Conservation (phyloP, 2,329 filamentous ascomycete genomes). For the Talaromyces atroroseus region DNA sequence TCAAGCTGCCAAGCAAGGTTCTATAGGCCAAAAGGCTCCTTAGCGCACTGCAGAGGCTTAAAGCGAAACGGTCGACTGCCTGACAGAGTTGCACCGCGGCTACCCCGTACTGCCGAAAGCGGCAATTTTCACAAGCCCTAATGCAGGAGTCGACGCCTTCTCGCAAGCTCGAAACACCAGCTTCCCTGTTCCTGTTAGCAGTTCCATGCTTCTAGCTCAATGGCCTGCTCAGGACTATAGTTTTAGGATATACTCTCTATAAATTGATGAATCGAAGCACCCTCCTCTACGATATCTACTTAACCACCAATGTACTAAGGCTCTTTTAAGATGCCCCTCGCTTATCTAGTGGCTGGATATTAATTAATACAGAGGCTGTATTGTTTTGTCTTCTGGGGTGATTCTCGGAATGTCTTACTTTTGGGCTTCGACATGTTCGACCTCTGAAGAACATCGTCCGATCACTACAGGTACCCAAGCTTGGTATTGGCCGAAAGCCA, state of each 20-base stretch:
- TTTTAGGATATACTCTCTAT: neutral
- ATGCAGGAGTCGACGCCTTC: slow-evolving; percentile 1
- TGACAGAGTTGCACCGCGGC: neutral
- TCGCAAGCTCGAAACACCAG: neutral
- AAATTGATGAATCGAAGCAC: neutral
- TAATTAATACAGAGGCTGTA: slow-evolving; percentile 5
- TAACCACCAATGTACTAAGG: neutral
- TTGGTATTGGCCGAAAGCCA: neutral
- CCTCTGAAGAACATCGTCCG: slow-evolving; percentile 2
- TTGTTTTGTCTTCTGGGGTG: slow-evolving; percentile 5
- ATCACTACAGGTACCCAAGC: neutral
- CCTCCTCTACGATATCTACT: neutral
- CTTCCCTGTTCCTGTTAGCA: neutral
- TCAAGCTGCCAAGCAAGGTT: neutral
- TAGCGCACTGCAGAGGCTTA: neutral
- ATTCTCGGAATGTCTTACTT: slow-evolving; percentile 22
- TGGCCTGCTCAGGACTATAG: neutral
- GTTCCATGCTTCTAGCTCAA: neutral
- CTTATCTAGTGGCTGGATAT: neutral
- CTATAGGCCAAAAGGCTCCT: neutral
- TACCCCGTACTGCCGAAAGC: neutral
- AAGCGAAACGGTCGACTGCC: neutral
- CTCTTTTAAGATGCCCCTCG: neutral
- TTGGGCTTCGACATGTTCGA: neutral
- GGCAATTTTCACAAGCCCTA: neutral